Evolutionary conservation across 345 rosid species (phyloP).

Genomic region (Kernera saxatilis): DNA sequence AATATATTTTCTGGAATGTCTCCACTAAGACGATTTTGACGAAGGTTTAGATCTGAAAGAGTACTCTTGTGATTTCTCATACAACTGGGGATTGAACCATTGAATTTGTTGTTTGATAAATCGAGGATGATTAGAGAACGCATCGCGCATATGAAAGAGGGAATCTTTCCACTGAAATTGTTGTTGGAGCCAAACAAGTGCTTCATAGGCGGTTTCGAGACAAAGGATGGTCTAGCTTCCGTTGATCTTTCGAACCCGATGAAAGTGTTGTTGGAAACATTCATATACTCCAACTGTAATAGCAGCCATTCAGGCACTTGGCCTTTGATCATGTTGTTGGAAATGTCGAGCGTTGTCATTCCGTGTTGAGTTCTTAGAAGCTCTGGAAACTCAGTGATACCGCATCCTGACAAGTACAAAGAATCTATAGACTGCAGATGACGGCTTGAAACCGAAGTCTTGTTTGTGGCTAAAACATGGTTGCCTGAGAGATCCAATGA

Average conservation of each 20-base stretch:
- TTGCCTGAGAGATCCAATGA: constrained; percentile 1
- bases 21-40: background rate
- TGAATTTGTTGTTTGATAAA: background rate
- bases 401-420: background rate
- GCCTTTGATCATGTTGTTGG: constrained; percentile 7
- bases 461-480: background rate
- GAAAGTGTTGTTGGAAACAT: constrained; percentile 4
- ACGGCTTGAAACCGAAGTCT: background rate
- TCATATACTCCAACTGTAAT: background rate
- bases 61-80: background rate
- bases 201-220: too few relatives aligned
- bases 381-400: background rate
- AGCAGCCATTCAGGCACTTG: constrained; percentile 2
- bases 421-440: too few relatives aligned
- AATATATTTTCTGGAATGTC: background rate
- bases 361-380: background rate
- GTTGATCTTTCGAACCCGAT: background rate
- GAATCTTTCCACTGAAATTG: background rate
- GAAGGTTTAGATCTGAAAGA: background rate
- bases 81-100: background rate
- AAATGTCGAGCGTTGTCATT: background rate
- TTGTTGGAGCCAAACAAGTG: background rate
- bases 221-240: background rate
- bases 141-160: background rate
- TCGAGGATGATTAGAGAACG: background rate